Evolutionary conservation across 2,329 filamentous ascomycete genomes (phyloP).

Genomic region (Biscogniauxia sp.): DNA sequence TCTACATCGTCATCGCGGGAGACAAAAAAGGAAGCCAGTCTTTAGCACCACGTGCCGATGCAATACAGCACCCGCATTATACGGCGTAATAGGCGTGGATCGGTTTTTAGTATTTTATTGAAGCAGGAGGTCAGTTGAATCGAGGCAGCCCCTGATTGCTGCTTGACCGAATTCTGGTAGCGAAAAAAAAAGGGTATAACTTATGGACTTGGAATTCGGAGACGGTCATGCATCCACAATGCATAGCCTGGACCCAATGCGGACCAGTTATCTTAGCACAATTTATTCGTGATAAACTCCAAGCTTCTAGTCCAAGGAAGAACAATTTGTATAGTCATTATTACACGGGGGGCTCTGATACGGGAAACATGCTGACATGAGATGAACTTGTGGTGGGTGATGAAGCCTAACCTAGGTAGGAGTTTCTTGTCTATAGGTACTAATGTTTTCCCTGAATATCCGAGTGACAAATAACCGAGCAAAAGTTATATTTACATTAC

Average conservation of each 20-base stretch:
- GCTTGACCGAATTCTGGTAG: neutral
- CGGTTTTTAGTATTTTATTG: conserved; percentile 11
- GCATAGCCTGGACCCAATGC: neutral
- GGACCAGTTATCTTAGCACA: neutral
- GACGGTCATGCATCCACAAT: neutral
- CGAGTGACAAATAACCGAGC: too few species aligned
- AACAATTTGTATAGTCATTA: neutral
- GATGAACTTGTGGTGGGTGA: too few species aligned
- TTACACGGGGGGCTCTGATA: neutral
- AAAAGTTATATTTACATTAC: too few species aligned
- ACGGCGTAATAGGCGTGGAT: conserved; percentile 19
- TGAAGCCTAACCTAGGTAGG: too few species aligned
- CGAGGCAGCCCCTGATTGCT: neutral
- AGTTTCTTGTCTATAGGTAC: too few species aligned
- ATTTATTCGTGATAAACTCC: neutral
- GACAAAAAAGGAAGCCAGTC: neutral
- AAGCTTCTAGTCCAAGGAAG: neutral
- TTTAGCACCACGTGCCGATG: neutral
- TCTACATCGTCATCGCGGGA: neutral
- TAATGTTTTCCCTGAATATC: too few species aligned
- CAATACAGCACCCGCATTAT: conserved; percentile 9
- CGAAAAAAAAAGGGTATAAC: neutral
- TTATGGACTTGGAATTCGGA: neutral
- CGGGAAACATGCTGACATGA: too few species aligned
- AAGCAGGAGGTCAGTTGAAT: neutral